Base-by-base conservation (phyloP, 768 basidiomycete species). In the Naganishia vaughanmartiniae region DNA sequence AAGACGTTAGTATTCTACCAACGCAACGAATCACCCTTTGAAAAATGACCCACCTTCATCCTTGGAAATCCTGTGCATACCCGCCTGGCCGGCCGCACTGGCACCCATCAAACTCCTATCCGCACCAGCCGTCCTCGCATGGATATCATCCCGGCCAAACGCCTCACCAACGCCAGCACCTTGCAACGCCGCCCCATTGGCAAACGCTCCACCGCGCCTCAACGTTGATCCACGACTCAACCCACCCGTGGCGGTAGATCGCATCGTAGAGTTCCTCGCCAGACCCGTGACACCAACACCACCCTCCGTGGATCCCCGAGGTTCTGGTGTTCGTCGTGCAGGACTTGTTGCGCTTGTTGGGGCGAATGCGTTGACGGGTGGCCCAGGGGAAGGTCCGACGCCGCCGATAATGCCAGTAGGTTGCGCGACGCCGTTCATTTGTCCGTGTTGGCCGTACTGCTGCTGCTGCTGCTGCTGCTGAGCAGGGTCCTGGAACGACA, bases 161-260 rank as follows among this genome's bases (percentile, higher is more conserved):
- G 60, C 24, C 63, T 72, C 71, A 34, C 57, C 34, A 5, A 72
- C 67, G 46, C 71, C 71, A 26, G 45, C 65, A 33, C 71, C 71
- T 24, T 68, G 67, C 57, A 72, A 54, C n/a, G 71, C 71, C n/a
- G 58, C 31, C 6, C 71, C 71, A 28, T 69, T 72, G 26, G 71
- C 71, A 54, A 72, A 72, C 45, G 71, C 71, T 15, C 71, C 71
- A 24, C 71, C 71, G 10, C 45, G 26, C 28, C 71, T 57, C 45
- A 72, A 19, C 15, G 71, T 72, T 17, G 67, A 69, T 33, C 67
- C 67, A 21, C 71, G 67, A 19, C 67, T 69, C 9, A 72, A 34
- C 1, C 68, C 68, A n/a, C 60, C 60, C 2, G 58, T 60, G 5
- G 56, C 31, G 21, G 56, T 60, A 30, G 69, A 70, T 19, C 65